Evolutionary conservation across 805 yeast genomes (phyloP).

Genomic region (Isabelozyma pseudorhagii): DNA sequence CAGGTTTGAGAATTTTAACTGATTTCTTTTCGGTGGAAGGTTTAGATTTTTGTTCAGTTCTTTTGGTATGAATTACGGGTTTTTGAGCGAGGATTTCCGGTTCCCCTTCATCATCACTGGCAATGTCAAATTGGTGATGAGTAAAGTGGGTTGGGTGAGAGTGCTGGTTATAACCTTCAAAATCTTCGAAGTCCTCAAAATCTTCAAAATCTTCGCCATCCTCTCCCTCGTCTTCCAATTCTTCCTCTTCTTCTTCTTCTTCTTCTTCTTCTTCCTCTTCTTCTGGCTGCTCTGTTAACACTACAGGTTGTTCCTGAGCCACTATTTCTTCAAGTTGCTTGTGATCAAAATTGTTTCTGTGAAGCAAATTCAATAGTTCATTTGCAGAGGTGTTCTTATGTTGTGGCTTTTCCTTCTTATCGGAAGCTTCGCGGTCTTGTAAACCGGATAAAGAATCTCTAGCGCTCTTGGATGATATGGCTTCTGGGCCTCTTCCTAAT

Average conservation of each 20-base stretch:
- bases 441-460: slow-evolving; percentile 13
- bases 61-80: not conserved
- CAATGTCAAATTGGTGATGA: slow-evolving; percentile 25
- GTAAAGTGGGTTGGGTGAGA: slow-evolving; percentile 11
- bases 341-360: not conserved
- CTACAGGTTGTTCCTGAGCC: not conserved
- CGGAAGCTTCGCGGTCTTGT: not conserved
- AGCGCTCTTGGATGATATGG: slow-evolving; percentile 6
- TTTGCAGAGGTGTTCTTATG: slow-evolving; percentile 2
- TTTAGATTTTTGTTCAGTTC: not conserved
- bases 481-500: slow-evolving; percentile 2
- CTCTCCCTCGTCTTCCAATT: slow-evolving; percentile 11
- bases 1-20: slow-evolving; percentile 25
- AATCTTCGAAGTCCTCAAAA: slow-evolving; percentile 31
- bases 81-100: slow-evolving; percentile 1
- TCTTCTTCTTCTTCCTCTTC: slow-evolving; percentile 9
- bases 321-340: not conserved
- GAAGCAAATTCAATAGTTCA: slow-evolving; percentile 13
- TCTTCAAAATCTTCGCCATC: slow-evolving; percentile 15
- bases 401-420: not conserved
- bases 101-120: slow-evolving; percentile 34
- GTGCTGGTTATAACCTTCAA: slow-evolving; percentile 30
- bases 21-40: slow-evolving; percentile 10
- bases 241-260: slow-evolving; percentile 3
- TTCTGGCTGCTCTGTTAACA: not conserved